Evolutionary conservation across 495 filamentous ascomycete species (phyloP), one percentile per base, ranked within the genome.

Genomic region (Thermochaetoides thermophila): DNA sequence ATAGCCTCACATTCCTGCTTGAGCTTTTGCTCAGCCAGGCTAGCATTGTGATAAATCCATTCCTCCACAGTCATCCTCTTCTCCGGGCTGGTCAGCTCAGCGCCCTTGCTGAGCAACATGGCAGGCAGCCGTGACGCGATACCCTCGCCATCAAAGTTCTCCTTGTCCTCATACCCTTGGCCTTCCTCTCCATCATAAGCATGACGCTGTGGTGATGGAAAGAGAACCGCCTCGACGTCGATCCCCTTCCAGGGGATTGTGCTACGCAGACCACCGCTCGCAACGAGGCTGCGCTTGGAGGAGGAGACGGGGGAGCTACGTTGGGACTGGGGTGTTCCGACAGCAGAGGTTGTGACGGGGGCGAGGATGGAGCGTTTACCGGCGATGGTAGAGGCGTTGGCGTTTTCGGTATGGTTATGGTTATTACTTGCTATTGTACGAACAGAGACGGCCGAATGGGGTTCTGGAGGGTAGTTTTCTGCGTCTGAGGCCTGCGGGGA

Each of bases 41-140:
- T 68, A 4, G 87, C 86, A 48, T 85, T 87, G 59, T 69, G 72
- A 33, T 67, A 59, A 27, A 97, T 76, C 89, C 89, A 97, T 55
- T 93, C 76, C 51, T 91, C 81, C 2, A 96, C 84, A 0, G 74
- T 83, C 83, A 97, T 86, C 24, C 69, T 69, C 63, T 78, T 84
- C 61, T 95, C 87, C 0, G 74, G 74, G 39, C 64, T 78, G 1
- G 72, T 76, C 40, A 97, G 53, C n/a, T 67, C 66, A 17, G 37
- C 46, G 9, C 60, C 64, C 39, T 67, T 69, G 7, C 48, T 50
- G 22, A 68, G 58, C 18, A 63, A 56, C 32, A 68, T 52, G 27
- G 48, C 48, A 3, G 50, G 34, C 20, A 46, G 47, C 8, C n/a
- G n/a, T n/a, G n/a, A n/a, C n/a, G n/a, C n/a, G n/a, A n/a, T n/a